phyloP scores from a whole-genome alignment of 306 rosid genomes.

The Malus sieversii region DNA sequence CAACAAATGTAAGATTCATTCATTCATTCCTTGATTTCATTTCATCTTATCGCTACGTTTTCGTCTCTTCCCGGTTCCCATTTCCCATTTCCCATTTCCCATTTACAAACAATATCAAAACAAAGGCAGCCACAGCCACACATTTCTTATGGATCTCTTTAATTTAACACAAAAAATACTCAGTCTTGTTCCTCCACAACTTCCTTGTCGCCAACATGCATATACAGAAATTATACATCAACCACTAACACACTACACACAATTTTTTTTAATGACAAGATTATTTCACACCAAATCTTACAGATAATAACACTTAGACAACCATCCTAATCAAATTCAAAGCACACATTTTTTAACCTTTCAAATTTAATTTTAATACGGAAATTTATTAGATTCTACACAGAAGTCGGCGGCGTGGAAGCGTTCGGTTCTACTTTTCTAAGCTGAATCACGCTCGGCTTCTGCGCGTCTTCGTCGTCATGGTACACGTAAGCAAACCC shows the following conservation, averaged over 20 bases:
- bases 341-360: background rate
- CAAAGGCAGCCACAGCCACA: background rate
- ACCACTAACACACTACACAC: background rate
- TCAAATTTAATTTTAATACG: background rate
- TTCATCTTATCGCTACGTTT: background rate
- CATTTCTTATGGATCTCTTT: background rate
- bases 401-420: conserved; percentile 17
- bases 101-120: background rate
- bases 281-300: background rate
- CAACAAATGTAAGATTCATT: too few species aligned
- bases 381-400: background rate
- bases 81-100: too few species aligned
- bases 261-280: too few species aligned
- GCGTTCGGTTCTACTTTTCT: conserved; percentile 37
- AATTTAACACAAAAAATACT: background rate
- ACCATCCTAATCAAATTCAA: background rate
- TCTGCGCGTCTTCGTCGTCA: conserved; percentile 32
- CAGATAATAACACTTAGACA: background rate
- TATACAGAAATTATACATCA: background rate
- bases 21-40: too few species aligned
- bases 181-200: too few species aligned
- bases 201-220: background rate
- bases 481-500: conserved; percentile 73
- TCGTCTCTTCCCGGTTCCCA: background rate
- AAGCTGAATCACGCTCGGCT: conserved; percentile 23